phyloP scores from a whole-genome alignment of 2,329 filamentous ascomycete genomes.

The Venturia effusa region DNA sequence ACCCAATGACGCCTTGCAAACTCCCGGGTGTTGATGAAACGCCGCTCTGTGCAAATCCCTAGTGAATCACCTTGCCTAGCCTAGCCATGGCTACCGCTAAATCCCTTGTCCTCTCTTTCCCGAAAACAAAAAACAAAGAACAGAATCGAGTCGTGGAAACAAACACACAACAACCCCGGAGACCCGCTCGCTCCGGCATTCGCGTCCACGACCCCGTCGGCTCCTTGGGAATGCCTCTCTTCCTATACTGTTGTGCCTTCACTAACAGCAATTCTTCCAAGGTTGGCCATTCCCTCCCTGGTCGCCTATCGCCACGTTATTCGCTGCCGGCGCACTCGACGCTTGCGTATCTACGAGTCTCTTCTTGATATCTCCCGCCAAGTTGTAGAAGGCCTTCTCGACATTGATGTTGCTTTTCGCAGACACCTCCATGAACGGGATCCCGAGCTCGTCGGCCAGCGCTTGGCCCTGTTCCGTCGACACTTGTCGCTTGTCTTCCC shows the following conservation, averaged over 20 bases:
- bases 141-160: background rate
- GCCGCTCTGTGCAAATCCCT: background rate
- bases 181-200: background rate
- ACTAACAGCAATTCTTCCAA: constrained; percentile 12
- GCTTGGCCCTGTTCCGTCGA: constrained; percentile 88
- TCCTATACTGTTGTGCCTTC: background rate
- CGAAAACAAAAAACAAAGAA: no score
- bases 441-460: constrained; percentile 88
- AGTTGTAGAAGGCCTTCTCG: constrained; percentile 93
- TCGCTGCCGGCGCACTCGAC: background rate
- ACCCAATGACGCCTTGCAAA: background rate
- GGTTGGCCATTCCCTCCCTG: background rate
- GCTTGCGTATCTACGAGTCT: constrained; percentile 73
- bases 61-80: no score
- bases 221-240: background rate
- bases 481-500: constrained; percentile 96
- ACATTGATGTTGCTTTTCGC: constrained; percentile 99
- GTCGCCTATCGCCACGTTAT: constrained; percentile 5
- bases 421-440: constrained; percentile 96
- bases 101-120: background rate
- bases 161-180: background rate
- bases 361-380: constrained; percentile 97
- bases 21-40: background rate
- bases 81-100: background rate
- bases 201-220: background rate